Evolutionary conservation across 176 grass and related monocot species (phyloP).

Genomic region (Miscanthus lutarioriparius): DNA sequence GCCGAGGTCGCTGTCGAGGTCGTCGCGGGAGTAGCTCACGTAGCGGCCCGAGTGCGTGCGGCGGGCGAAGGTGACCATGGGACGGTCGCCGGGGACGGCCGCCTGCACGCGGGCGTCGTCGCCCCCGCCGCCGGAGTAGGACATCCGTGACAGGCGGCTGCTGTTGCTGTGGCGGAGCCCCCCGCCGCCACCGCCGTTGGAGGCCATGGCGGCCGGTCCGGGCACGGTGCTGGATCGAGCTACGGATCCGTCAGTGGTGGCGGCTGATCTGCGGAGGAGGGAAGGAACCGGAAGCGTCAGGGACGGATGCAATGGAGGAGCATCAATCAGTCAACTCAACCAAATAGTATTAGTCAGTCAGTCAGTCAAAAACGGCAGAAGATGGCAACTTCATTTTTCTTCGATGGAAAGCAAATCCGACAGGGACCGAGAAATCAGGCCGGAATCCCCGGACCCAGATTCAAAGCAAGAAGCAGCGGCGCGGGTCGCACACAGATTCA

Average conservation of each 20-base stretch:
- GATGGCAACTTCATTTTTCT: no score
- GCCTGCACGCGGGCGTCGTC: not conserved
- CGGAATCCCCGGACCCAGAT: constrained; percentile 19
- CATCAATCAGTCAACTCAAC: no score
- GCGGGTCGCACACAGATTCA: constrained; percentile 15
- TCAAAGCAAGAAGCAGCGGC: not conserved
- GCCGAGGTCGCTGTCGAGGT: constrained; percentile 67
- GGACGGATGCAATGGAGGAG: no score
- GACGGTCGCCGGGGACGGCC: not conserved
- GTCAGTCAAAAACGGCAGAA: constrained; percentile 15
- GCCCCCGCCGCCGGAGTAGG: constrained; percentile 43
- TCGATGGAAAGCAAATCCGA: constrained; percentile 5
- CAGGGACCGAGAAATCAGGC: not conserved
- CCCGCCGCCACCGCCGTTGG: constrained; percentile 37
- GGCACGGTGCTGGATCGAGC: not conserved
- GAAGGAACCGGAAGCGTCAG: not conserved
- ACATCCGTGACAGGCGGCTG: constrained; percentile 52
- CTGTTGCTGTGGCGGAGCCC: constrained; percentile 57
- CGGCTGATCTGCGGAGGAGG: constrained; percentile 26
- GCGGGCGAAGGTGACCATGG: constrained; percentile 75
- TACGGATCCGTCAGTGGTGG: constrained; percentile 23
- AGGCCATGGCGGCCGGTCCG: constrained; percentile 39
- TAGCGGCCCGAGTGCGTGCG: constrained; percentile 79
- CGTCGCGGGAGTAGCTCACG: constrained; percentile 78
- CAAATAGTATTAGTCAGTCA: no score